Conservation (phyloP, 345 rosid genomes). For the Eucalyptus erythrocorys region DNA sequence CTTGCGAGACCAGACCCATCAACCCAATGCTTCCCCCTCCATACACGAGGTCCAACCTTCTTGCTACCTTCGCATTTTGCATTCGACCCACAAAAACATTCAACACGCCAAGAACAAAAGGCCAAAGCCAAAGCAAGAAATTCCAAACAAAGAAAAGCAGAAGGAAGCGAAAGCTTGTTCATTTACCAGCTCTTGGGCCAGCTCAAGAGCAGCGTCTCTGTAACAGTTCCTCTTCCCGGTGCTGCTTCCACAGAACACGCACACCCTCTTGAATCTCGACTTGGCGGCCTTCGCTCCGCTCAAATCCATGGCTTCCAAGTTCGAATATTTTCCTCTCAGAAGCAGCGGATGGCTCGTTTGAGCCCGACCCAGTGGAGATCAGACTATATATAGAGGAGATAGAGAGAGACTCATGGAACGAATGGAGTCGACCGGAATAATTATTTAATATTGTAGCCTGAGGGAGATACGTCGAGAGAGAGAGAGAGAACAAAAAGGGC, state of each 20-base stretch:
- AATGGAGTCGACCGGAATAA: neutral
- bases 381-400: neutral
- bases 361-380: neutral
- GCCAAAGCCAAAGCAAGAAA: neutral
- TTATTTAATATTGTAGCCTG: neutral
- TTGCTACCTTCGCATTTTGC: slow-evolving; percentile 34
- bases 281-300: neutral
- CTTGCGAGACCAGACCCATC: slow-evolving; percentile 88
- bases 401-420: neutral
- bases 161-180: neutral
- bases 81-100: neutral
- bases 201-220: slow-evolving; percentile 67
- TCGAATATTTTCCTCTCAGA: neutral
- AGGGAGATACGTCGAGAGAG: neutral
- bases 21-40: slow-evolving; percentile 96
- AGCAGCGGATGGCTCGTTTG: neutral
- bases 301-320: neutral
- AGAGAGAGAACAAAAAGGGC: neutral
- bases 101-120: neutral
- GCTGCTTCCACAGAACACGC: slow-evolving; percentile 39
- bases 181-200: slow-evolving; percentile 75
- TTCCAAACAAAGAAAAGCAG: neutral
- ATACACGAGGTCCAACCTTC: slow-evolving; percentile 74
- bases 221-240: slow-evolving; percentile 74
- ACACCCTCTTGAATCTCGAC: slow-evolving; percentile 61